A percentile compares a stretch with the other conserved stretches of the same genome.
Conservation (phyloP, 2,329 filamentous ascomycete genomes). For the Diatrype stigma region DNA sequence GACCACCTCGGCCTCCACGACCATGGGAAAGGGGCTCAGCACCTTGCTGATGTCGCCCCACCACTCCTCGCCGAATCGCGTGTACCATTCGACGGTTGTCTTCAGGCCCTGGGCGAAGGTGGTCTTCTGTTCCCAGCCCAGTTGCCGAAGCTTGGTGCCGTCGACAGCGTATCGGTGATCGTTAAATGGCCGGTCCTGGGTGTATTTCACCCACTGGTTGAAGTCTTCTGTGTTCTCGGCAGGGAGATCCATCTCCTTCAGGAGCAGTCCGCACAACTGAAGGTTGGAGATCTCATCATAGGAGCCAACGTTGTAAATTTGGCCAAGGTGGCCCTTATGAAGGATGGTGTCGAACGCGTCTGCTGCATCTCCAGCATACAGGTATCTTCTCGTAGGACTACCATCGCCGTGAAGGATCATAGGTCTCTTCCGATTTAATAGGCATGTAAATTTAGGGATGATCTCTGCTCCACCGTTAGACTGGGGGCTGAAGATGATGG, state of each 20-base stretch:
- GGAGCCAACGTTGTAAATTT: conserved; percentile 80
- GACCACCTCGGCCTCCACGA: conserved; percentile 51
- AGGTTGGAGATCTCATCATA: conserved; percentile 74
- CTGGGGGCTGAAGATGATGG: neutral
- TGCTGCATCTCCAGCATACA: conserved; percentile 74
- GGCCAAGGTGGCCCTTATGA: conserved; percentile 68
- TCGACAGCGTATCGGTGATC: conserved; percentile 71
- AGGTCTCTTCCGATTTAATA: conserved; percentile 62
- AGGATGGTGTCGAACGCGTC: conserved; percentile 82
- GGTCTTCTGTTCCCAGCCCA: conserved; percentile 68
- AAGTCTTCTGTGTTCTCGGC: conserved; percentile 49
- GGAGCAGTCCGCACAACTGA: conserved; percentile 60
- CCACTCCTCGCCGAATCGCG: conserved; percentile 61
- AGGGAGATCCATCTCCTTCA: conserved; percentile 57
- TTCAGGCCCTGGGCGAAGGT: conserved; percentile 59
- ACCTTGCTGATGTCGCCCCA: conserved; percentile 70
- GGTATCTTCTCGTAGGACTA: conserved; percentile 67
- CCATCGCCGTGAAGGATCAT: conserved; percentile 75
- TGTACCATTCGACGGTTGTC: conserved; percentile 68
- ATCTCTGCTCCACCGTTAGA: conserved; percentile 55
- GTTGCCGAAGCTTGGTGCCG: conserved; percentile 59
- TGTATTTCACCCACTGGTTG: conserved; percentile 66
- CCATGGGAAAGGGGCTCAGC: conserved; percentile 62
- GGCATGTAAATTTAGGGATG: conserved; percentile 75
- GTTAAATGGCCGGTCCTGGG: conserved; percentile 74